Evolutionary conservation across 345 rosid genomes (phyloP).

Genomic region (Citrus mangshanensis): DNA sequence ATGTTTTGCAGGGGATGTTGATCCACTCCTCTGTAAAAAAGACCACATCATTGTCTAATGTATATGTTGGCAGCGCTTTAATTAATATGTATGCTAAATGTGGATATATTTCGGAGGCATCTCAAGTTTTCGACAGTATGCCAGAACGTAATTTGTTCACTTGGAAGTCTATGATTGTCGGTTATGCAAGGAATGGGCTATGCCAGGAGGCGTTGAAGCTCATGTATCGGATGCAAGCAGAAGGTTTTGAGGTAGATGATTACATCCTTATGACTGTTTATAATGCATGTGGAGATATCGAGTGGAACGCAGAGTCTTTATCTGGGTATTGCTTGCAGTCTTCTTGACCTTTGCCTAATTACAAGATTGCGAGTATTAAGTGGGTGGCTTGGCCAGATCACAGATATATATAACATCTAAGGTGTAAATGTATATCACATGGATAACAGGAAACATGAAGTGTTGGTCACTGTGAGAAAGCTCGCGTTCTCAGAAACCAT

Average conservation of each 20-base stretch:
- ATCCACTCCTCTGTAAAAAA: constrained; percentile 84
- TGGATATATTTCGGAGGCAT: constrained; percentile 71
- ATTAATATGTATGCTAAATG: constrained; percentile 86
- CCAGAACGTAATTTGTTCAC: constrained; percentile 68
- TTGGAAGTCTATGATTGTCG: constrained; percentile 83
- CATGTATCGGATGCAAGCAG: constrained; percentile 73
- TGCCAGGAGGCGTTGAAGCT: constrained; percentile 83
- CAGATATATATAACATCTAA: not conserved
- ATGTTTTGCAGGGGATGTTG: constrained; percentile 55
- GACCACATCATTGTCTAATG: constrained; percentile 54
- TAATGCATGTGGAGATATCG: constrained; percentile 59
- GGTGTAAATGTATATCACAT: not conserved
- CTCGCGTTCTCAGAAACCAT: not conserved
- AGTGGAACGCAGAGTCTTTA: constrained; percentile 38
- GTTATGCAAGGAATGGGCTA: constrained; percentile 69
- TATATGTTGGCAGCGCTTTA: constrained; percentile 79
- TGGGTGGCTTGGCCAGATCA: not conserved
- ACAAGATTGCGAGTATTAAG: constrained; percentile 2
- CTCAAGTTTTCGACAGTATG: constrained; percentile 70
- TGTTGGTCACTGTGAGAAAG: not conserved
- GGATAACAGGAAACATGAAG: not conserved
- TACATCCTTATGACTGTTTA: constrained; percentile 57
- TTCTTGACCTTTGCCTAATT: constrained; percentile 22
- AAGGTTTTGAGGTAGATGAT: constrained; percentile 75
- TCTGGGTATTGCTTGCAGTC: constrained; percentile 36